Evolutionary conservation across 768 basidiomycete species (phyloP).

Genomic region (Leccinum incarnatum): DNA sequence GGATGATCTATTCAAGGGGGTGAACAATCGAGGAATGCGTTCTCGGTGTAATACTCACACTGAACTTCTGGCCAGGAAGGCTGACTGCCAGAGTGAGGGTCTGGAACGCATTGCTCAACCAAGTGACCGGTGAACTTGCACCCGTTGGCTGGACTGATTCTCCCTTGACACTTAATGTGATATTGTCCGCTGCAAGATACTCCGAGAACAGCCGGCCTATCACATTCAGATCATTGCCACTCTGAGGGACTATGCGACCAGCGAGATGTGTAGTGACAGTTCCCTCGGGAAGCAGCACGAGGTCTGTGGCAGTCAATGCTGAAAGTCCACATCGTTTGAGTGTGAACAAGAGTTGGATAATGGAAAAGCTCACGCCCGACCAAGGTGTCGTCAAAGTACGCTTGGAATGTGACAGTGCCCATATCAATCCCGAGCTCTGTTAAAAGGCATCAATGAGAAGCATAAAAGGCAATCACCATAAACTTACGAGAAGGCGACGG

Average conservation of each 20-base stretch:
- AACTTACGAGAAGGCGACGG: slow-evolving; percentile 64
- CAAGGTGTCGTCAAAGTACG: slow-evolving; percentile 52
- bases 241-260: slow-evolving; percentile 65
- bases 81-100: slow-evolving; percentile 58
- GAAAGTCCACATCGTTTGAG: neutral
- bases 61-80: slow-evolving; percentile 58
- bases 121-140: slow-evolving; percentile 47
- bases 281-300: slow-evolving; percentile 50
- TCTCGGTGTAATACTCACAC: slow-evolving; percentile 32
- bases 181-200: slow-evolving; percentile 61
- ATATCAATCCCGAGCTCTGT: slow-evolving; percentile 68
- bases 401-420: slow-evolving; percentile 60
- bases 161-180: slow-evolving; percentile 57
- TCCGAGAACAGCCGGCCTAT: slow-evolving; percentile 65
- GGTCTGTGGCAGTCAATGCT: slow-evolving; percentile 52
- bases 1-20: slow-evolving; percentile 45
- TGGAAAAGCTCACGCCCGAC: slow-evolving; percentile 55
- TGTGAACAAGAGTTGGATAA: neutral
- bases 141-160: slow-evolving; percentile 59
- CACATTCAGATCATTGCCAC: slow-evolving; percentile 47
- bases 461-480: neutral
- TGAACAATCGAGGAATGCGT: neutral
- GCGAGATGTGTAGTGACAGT: slow-evolving; percentile 50
- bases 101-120: slow-evolving; percentile 72
- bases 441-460: slow-evolving; percentile 14